These are phyloP conservation scores for Sarcocystis neurona DNA, from an alignment of 169 alveolate species.

Conservation along the genomic window DNA sequence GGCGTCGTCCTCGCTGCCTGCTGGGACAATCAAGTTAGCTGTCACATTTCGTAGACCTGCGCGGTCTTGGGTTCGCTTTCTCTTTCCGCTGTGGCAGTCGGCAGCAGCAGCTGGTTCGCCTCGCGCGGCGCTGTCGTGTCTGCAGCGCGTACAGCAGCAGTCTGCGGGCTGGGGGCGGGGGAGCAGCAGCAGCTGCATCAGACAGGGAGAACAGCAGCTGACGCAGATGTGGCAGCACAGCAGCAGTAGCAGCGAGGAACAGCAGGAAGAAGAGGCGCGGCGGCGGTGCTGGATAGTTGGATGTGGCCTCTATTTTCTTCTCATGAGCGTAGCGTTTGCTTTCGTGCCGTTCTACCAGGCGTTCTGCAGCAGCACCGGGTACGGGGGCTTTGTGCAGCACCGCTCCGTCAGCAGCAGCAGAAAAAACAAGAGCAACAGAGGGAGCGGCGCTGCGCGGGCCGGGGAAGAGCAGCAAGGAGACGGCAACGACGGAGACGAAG, in stretches of 20 bases:
- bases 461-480: background rate
- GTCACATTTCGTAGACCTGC: no score
- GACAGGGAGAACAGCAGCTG: no score
- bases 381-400: constrained; percentile 26
- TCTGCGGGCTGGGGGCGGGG: no score
- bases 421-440: background rate
- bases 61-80: no score
- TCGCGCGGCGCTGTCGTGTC: no score
- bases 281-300: background rate
- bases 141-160: no score
- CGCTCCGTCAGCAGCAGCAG: background rate
- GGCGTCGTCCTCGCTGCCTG: no score
- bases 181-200: no score
- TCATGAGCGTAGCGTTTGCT: constrained; percentile 53
- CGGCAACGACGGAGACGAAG: background rate
- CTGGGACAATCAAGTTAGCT: no score
- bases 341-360: constrained; percentile 51
- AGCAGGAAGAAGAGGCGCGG: constrained; percentile 14
- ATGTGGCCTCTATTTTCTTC: background rate
- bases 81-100: no score
- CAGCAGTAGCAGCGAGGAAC: background rate
- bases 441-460: background rate
- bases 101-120: no score
- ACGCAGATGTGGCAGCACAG: no score
- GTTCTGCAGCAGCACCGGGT: constrained; percentile 47